A percentile compares a stretch with the other conserved stretches of the same genome.
Evolutionary conservation across 306 rosid species (phyloP).

Genomic region (Rosa multiflora): DNA sequence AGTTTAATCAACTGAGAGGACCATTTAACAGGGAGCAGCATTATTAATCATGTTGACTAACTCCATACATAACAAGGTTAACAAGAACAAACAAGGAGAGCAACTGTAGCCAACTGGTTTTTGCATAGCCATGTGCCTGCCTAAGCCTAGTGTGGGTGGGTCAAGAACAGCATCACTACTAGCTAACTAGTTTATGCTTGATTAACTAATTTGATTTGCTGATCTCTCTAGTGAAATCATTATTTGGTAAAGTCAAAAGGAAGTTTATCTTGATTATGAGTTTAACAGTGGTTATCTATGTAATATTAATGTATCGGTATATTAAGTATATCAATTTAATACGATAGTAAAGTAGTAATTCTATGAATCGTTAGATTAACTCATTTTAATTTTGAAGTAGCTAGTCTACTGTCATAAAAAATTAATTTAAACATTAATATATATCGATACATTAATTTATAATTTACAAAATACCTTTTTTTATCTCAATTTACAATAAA

Average conservation of each 20-base stretch:
- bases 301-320: too few species aligned
- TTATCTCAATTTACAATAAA: too few species aligned
- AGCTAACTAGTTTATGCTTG: neutral
- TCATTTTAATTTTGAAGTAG: too few species aligned
- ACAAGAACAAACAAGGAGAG: slow-evolving; percentile 2
- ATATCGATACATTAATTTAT: too few species aligned
- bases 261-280: neutral
- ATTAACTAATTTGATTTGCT: neutral
- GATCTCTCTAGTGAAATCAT: neutral
- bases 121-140: neutral
- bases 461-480: too few species aligned
- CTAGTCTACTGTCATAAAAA: too few species aligned
- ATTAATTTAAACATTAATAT: too few species aligned
- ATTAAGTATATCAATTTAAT: too few species aligned
- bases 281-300: too few species aligned
- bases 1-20: neutral
- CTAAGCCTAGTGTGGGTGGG: neutral
- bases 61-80: neutral
- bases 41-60: neutral
- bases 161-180: neutral
- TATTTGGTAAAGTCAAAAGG: neutral
- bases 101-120: slow-evolving; percentile 9
- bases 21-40: neutral
- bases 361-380: too few species aligned
- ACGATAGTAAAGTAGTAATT: too few species aligned